Base-by-base conservation (phyloP, 2,329 filamentous ascomycete species). In the Pestalotiopsis sp. region DNA sequence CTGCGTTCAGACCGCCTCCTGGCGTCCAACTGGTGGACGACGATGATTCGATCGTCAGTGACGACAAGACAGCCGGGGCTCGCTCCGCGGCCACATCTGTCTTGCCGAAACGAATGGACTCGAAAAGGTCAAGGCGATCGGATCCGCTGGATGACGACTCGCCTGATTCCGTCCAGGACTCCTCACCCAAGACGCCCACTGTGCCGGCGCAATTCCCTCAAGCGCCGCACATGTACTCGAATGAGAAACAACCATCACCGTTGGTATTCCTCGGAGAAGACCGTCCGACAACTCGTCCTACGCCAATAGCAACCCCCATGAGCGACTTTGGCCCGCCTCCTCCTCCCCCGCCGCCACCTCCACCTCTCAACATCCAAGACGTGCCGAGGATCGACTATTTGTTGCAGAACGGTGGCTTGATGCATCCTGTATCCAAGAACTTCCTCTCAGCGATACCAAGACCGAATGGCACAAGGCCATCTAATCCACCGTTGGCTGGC, bases 371-470 rank as follows among this genome's bases (percentile, higher is more conserved):
- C 73, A 83, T 90, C 65, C 85, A 91, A 58, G 90, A 94, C 56
- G 87, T 91, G 13, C 95, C 95, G 0, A 89, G 93, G 70, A 94
- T 98, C 20, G 95, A 98, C 78, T 98, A 98, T 78, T 85, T 98
- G 20, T 86, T 98, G 67, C 93, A 96, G 75, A 92, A 98, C 78
- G 95, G 95, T 52, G 95, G 95, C 0, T 82, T 98, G 20, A 80
- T 90, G 25, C 87, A 92, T 59, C 84, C 90, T 0, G 87, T 96
- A 0, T 90, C 94, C 0, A 93, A 91, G 74, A 89, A 90, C 69
- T 89, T 98, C 66, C 83, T 97, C 7, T 86, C 90, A 52, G 91
- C 85, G 58, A 83, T 89, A 68, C 91, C 89, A 39, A 85, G 81
- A 67, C 84, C 83, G 77, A 87, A 84, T 78, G 87, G 83, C 70